phyloP scores from a whole-genome alignment of 768 basidiomycete genomes.

The Kwoniella botswanensis region DNA sequence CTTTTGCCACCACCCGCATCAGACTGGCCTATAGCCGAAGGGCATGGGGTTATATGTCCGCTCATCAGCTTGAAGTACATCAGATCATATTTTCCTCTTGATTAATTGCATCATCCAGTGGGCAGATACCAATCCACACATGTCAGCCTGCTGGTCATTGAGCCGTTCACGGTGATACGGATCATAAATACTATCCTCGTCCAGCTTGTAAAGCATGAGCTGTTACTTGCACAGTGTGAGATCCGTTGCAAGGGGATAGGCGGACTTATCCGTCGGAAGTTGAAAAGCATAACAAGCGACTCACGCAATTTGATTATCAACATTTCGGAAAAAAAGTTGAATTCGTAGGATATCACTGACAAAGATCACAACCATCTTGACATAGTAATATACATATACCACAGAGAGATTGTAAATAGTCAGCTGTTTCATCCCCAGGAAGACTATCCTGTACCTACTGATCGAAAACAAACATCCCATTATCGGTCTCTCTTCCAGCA shows the following conservation, averaged over 20 bases:
- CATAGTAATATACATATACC: neutral
- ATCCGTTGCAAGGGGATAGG: neutral
- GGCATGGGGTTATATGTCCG: conserved; percentile 6
- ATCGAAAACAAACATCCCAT: no score
- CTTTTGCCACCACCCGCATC: neutral
- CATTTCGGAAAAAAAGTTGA: neutral
- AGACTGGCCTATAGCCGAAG: conserved; percentile 1
- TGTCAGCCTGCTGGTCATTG: no score
- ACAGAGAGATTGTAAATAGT: neutral
- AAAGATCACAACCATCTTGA: neutral
- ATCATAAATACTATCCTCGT: no score
- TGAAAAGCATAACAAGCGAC: neutral
- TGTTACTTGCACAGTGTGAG: neutral
- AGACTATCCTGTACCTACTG: no score
- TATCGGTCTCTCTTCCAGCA: no score
- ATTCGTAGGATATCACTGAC: neutral
- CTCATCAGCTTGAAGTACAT: neutral
- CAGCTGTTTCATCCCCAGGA: no score
- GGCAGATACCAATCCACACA: no score
- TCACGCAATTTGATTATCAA: conserved; percentile 11
- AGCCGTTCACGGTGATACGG: no score
- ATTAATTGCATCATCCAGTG: no score
- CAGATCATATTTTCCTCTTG: neutral
- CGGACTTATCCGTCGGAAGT: conserved; percentile 5
- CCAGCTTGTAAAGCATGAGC: no score